Evolutionary conservation across 1,284 basidiomycete species (phyloP), one percentile per base, ranked within the genome.

Genomic region (Cryptococcus sp.): DNA sequence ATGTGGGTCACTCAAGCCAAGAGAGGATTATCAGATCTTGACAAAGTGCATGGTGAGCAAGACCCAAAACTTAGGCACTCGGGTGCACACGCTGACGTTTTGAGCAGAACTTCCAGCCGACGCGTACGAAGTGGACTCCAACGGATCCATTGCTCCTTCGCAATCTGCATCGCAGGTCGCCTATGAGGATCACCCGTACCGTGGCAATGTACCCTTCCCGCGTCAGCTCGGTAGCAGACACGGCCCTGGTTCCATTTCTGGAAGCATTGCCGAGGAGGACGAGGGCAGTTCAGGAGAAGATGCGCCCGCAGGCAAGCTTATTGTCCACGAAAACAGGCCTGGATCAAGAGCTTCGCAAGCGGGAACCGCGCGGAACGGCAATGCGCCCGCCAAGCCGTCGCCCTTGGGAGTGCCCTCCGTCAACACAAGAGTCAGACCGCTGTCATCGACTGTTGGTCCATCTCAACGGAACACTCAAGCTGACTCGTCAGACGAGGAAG

Each of bases 1-100:
- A 79, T 79, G 78, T 79, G 78, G 78, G 67, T 75, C 22, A 59
- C 59, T 22, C 78, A 79, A 60, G 70, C 78, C 17, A 72, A 74
- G 53, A 60, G 67, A 17, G 78, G 78, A 45, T 55, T 79, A 45
- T 64, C 65, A n/a, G 78, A 78, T 60, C 61, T 79, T 23, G 76
- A 78, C 45, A 66, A 66, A 48, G 60, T 62, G 25, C 64, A 67
- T 47, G 72, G 75, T 75, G 56, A 59, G 70, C 68, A 35, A 5
- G 5, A 35, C 11, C 50, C 1, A 6, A n/a, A 8, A 15, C 27
- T 7, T 40, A 47, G 31, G 8, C 20, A 23, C 27, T 25, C 42
- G 22, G 39, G n/a, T n/a, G 25, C 10, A 22, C 35, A 22, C 39
- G 15, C 38, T 38, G 31, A 15, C 40, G 20, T 19, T 51, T 38